Conservation (phyloP, 2,329 filamentous ascomycete genomes). For the Sarocladiaceae sp. region DNA sequence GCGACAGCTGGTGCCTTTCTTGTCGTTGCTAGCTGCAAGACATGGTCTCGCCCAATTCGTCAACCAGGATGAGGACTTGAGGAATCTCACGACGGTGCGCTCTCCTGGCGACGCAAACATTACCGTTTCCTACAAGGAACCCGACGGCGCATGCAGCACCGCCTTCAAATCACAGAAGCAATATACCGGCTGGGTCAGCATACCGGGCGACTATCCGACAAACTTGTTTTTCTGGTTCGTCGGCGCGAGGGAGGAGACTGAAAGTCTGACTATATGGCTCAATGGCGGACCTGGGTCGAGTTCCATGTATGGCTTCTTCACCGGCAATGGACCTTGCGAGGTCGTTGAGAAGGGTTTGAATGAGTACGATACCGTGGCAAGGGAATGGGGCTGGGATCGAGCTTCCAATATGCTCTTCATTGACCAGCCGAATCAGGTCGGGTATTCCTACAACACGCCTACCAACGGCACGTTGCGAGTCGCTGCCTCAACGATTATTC, state of each 20-base stretch:
- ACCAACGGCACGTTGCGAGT: conserved; percentile 27
- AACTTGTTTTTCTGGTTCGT: conserved; percentile 51
- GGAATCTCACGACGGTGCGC: conserved; percentile 49
- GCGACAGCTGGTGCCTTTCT: neutral
- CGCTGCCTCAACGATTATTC: conserved; percentile 15
- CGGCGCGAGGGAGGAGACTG: conserved; percentile 37
- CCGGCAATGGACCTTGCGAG: conserved; percentile 52
- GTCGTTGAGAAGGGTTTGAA: conserved; percentile 42
- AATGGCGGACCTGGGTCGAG: conserved; percentile 64
- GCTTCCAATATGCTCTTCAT: conserved; percentile 53
- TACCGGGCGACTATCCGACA: conserved; percentile 51
- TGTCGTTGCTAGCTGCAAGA: conserved; percentile 13
- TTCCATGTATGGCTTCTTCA: conserved; percentile 61
- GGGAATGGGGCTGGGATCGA: conserved; percentile 63
- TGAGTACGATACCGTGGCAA: conserved; percentile 49
- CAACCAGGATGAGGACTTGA: conserved; percentile 21
- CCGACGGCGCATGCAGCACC: conserved; percentile 59
- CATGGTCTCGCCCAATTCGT: conserved; percentile 28
- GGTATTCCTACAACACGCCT: conserved; percentile 62
- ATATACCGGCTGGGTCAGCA: conserved; percentile 64
- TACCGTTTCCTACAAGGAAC: conserved; percentile 63
- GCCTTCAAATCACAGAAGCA: conserved; percentile 63
- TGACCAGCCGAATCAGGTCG: conserved; percentile 65
- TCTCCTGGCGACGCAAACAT: conserved; percentile 62
- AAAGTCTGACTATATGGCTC: conserved; percentile 55